Evolutionary conservation across 2,329 filamentous ascomycete genomes (phyloP).

Genomic region (Aspergillus terreus): DNA sequence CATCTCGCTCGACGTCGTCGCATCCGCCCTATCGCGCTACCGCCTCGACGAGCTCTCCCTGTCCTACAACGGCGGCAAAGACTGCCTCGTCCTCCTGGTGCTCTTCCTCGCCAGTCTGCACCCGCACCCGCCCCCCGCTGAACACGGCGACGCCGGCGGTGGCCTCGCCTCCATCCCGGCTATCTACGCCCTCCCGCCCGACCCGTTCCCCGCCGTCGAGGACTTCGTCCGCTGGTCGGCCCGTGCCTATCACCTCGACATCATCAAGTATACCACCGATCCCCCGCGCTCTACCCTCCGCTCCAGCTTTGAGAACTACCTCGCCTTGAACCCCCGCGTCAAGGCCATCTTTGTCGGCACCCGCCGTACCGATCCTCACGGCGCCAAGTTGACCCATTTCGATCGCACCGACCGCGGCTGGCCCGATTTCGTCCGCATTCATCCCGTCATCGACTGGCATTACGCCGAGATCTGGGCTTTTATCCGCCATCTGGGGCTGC

Average conservation of each 20-base stretch:
- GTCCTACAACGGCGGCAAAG: slow-evolving; percentile 97
- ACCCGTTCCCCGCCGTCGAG: slow-evolving; percentile 84
- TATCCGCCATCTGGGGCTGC: slow-evolving; percentile 66
- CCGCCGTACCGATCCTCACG: slow-evolving; percentile 86
- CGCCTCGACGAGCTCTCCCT: slow-evolving; percentile 75
- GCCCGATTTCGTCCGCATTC: slow-evolving; percentile 88
- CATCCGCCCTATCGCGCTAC: slow-evolving; percentile 71
- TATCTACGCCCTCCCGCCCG: slow-evolving; percentile 81
- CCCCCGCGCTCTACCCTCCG: slow-evolving; percentile 61
- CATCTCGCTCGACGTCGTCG: slow-evolving; percentile 68
- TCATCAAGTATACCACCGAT: slow-evolving; percentile 67
- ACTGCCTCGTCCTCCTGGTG: slow-evolving; percentile 88
- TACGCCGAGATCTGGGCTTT: slow-evolving; percentile 93
- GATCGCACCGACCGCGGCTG: slow-evolving; percentile 84
- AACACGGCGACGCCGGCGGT: slow-evolving; percentile 1
- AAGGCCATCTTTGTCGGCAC: slow-evolving; percentile 85
- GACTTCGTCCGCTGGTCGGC: slow-evolving; percentile 70
- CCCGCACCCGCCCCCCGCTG: slow-evolving; percentile 40
- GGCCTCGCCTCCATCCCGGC: slow-evolving; percentile 57
- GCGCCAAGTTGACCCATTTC: slow-evolving; percentile 73
- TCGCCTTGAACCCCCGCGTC: slow-evolving; percentile 52
- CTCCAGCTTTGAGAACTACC: slow-evolving; percentile 72
- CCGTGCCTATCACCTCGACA: slow-evolving; percentile 67
- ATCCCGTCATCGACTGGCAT: slow-evolving; percentile 97
- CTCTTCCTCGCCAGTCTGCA: slow-evolving; percentile 69